Evolutionary conservation across 1,284 basidiomycete species (phyloP).

Genomic region (Baeospora myosura): DNA sequence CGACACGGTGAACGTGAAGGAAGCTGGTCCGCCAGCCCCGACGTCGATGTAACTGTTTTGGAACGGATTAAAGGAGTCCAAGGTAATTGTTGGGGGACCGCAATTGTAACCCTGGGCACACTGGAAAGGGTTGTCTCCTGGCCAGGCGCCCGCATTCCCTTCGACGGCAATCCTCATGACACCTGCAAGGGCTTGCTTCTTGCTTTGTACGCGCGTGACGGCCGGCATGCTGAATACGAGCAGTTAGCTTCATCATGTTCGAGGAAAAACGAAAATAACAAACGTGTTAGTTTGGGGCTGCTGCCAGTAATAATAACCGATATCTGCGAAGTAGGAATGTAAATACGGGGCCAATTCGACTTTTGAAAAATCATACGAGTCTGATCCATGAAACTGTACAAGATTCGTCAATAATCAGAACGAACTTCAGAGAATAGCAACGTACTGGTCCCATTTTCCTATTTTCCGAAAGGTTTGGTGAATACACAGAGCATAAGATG

Average conservation of each 20-base stretch:
- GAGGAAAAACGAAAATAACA: too few relatives aligned
- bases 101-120: conserved; percentile 46
- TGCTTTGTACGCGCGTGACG: conserved; percentile 46
- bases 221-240: conserved; percentile 40
- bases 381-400: conserved; percentile 58
- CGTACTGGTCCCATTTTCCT: conserved; percentile 58
- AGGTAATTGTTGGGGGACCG: conserved; percentile 39
- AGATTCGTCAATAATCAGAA: conserved; percentile 4
- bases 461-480: neutral
- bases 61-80: conserved; percentile 51
- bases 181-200: conserved; percentile 50
- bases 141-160: conserved; percentile 54
- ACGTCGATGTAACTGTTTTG: conserved; percentile 52
- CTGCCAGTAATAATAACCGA: conserved; percentile 66
- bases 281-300: conserved; percentile 58
- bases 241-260: too few relatives aligned
- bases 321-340: conserved; percentile 23
- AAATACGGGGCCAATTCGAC: conserved; percentile 1
- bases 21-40: conserved; percentile 49
- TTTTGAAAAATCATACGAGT: conserved; percentile 34
- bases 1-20: conserved; percentile 49
- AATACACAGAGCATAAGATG: conserved; percentile 1
- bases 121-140: conserved; percentile 52
- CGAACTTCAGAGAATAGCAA: conserved; percentile 3
- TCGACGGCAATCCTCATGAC: conserved; percentile 58